phyloP scores from a whole-genome alignment of 345 rosid genomes.

The Lepidium africanum region DNA sequence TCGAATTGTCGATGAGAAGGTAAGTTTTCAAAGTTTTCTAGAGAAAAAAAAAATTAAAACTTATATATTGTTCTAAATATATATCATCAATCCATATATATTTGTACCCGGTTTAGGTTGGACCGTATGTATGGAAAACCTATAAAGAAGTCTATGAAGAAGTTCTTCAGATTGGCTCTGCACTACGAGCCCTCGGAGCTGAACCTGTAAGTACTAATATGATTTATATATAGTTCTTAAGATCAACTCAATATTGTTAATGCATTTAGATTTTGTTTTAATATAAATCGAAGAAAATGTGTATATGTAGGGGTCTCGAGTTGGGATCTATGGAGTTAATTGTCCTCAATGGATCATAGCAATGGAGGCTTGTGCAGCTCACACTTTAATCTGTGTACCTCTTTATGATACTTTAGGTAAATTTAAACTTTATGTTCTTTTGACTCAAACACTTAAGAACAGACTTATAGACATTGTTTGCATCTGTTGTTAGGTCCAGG shows the following conservation, averaged over 20 bases:
- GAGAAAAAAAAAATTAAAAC: background rate
- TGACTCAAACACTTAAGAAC: background rate
- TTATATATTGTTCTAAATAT: background rate
- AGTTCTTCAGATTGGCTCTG: constrained; percentile 74
- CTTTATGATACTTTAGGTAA: constrained; percentile 95
- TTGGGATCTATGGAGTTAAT: constrained; percentile 89
- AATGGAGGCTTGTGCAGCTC: constrained; percentile 94
- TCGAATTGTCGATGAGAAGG: constrained; percentile 57
- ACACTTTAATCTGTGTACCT: constrained; percentile 79
- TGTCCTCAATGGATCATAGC: constrained; percentile 95
- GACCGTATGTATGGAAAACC: constrained; percentile 84
- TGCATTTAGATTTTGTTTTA: background rate
- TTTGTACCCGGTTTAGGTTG: constrained; percentile 36
- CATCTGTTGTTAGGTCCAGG: constrained; percentile 51
- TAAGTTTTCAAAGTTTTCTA: constrained; percentile 2
- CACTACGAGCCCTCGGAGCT: constrained; percentile 70
- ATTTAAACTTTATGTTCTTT: background rate
- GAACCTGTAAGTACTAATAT: constrained; percentile 56
- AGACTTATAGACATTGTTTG: background rate
- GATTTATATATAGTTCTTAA: background rate
- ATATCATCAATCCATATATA: background rate
- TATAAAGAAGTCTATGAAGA: constrained; percentile 76
- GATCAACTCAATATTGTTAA: background rate
- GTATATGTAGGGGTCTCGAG: constrained; percentile 55
- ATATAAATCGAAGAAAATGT: background rate